These are phyloP conservation scores for Populus tomentosa DNA, from an alignment of 441 rosid species.

Conservation along the genomic window DNA sequence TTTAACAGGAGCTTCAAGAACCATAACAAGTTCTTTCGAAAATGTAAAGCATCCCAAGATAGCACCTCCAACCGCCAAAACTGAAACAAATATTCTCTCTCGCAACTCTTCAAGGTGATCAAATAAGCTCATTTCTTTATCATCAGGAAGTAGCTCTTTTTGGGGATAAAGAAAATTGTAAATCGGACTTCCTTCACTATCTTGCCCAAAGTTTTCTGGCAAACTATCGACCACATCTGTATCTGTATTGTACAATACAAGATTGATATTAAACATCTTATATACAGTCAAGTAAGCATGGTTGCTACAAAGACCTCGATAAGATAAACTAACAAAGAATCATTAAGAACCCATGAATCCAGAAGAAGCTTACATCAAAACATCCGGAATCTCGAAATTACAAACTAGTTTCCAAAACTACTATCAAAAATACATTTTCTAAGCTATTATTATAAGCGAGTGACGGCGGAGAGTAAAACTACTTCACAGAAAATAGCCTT, in stretches of 20 bases:
- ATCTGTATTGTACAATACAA: slow-evolving; percentile 24
- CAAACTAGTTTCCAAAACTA: not conserved
- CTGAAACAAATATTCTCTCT: slow-evolving; percentile 78
- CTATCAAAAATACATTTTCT: not conserved
- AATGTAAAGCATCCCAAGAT: slow-evolving; percentile 88
- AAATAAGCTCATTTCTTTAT: slow-evolving; percentile 89
- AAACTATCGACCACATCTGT: slow-evolving; percentile 37
- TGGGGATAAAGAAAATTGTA: slow-evolving; percentile 80
- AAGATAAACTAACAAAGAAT: slow-evolving; percentile 7
- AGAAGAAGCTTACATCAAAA: not conserved
- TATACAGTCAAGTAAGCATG: not conserved
- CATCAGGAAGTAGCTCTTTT: slow-evolving; percentile 93
- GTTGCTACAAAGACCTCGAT: slow-evolving; percentile 6
- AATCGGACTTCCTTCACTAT: slow-evolving; percentile 37
- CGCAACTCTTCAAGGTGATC: slow-evolving; percentile 97
- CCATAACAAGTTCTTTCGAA: slow-evolving; percentile 75
- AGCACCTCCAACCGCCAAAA: slow-evolving; percentile 89
- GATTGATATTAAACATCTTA: slow-evolving; percentile 10
- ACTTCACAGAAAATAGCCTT: not conserved
- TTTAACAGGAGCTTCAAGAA: slow-evolving; percentile 98
- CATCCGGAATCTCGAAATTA: not conserved
- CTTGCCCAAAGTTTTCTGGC: slow-evolving; percentile 31
- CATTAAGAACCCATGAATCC: not conserved
- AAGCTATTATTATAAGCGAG: not conserved
- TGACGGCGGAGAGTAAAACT: not conserved